Evolutionary conservation across 176 grass and related monocot genomes (phyloP).

Genomic region (Typha latifolia): DNA sequence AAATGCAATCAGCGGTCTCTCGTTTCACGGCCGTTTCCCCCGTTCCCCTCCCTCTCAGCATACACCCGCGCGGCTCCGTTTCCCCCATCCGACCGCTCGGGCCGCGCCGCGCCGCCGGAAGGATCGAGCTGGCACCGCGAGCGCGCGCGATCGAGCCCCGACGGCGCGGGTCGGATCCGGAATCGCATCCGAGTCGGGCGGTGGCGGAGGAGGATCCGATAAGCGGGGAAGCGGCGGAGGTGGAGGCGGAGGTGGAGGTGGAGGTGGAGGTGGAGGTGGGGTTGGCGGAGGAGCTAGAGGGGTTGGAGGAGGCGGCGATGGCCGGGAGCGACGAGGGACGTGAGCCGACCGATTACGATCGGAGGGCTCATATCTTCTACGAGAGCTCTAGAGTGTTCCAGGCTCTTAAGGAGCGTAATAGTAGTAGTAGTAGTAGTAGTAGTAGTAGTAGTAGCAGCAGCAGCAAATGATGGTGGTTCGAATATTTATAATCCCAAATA

Average conservation of each 20-base stretch:
- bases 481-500: too few relatives aligned
- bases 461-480: too few relatives aligned
- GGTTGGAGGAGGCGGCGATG: slow-evolving; percentile 46
- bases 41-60: not conserved
- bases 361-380: slow-evolving; percentile 66
- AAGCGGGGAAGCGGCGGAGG: not conserved
- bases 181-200: not conserved
- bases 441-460: too few relatives aligned
- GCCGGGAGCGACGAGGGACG: slow-evolving; percentile 41
- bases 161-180: not conserved
- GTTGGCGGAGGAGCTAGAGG: slow-evolving; percentile 36
- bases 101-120: slow-evolving; percentile 1
- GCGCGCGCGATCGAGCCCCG: not conserved
- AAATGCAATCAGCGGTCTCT: slow-evolving; percentile 18
- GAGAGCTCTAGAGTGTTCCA: slow-evolving; percentile 66
- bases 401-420: slow-evolving; percentile 30
- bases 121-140: slow-evolving; percentile 3
- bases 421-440: not conserved
- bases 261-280: not conserved
- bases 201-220: not conserved
- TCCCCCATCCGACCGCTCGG: slow-evolving; percentile 10
- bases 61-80: not conserved
- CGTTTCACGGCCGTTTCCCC: not conserved
- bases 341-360: slow-evolving; percentile 59
- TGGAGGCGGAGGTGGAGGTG: not conserved